These are phyloP conservation scores for Ceratocystis huliohia DNA, from an alignment of 2,329 filamentous ascomycete species.

Conservation along the genomic window DNA sequence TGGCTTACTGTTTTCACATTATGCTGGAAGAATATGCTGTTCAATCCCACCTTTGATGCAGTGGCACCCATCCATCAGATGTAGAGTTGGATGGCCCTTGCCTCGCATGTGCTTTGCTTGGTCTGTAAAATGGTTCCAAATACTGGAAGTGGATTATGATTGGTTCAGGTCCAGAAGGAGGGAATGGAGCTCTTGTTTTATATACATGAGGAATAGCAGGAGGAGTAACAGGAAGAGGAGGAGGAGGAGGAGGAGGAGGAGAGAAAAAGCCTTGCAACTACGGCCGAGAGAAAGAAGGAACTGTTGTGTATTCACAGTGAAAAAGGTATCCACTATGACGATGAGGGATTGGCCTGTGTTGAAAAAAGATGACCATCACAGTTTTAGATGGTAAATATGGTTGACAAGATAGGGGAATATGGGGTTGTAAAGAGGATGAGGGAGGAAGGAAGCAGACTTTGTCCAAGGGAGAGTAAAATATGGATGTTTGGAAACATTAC, in stretches of 20 bases:
- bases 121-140: not conserved
- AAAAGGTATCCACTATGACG: not conserved
- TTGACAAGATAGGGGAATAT: not conserved
- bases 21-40: not conserved
- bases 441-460: too few relatives aligned
- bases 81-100: not conserved
- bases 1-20: not conserved
- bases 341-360: not conserved
- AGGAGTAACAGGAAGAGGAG: not conserved
- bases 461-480: too few relatives aligned
- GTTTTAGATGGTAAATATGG: not conserved
- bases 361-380: not conserved
- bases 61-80: not conserved
- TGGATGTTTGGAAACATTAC: too few relatives aligned
- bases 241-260: not conserved
- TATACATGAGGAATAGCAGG: not conserved
- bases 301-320: not conserved
- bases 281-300: not conserved
- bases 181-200: not conserved
- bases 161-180: not conserved
- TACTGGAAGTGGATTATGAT: not conserved
- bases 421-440: too few relatives aligned
- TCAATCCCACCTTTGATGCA: constrained; percentile 4
- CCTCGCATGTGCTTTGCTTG: not conserved
- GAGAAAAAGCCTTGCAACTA: not conserved